Conservation (phyloP, 2,329 filamentous ascomycete species). For the Talaromyces sp. region DNA sequence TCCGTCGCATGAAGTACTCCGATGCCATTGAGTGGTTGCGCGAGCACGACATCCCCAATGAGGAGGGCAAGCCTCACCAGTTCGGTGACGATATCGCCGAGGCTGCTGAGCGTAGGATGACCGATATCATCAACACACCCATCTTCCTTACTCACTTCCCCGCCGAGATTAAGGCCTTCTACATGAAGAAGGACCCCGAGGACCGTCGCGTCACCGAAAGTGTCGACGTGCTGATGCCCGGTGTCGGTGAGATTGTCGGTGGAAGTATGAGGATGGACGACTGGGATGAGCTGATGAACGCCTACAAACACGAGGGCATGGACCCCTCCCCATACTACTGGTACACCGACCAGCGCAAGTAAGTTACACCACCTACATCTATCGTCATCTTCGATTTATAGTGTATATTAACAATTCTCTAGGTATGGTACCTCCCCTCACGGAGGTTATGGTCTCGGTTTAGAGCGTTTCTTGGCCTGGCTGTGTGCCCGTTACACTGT, state of each 20-base stretch:
- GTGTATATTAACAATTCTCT: slow-evolving; percentile 1
- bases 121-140: slow-evolving; percentile 90
- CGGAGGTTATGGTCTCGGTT: slow-evolving; percentile 88
- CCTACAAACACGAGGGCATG: slow-evolving; percentile 85
- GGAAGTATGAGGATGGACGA: slow-evolving; percentile 95
- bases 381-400: neutral
- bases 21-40: slow-evolving; percentile 94
- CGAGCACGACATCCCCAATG: slow-evolving; percentile 88
- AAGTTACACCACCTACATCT: slow-evolving; percentile 44
- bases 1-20: slow-evolving; percentile 90
- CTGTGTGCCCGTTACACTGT: slow-evolving; percentile 68
- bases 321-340: slow-evolving; percentile 88
- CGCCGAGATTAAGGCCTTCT: slow-evolving; percentile 96
- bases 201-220: slow-evolving; percentile 88
- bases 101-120: slow-evolving; percentile 95
- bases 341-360: slow-evolving; percentile 98
- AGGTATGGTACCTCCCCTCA: slow-evolving; percentile 91
- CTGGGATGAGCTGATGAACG: slow-evolving; percentile 84
- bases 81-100: slow-evolving; percentile 99
- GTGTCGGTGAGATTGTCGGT: slow-evolving; percentile 95
- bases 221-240: slow-evolving; percentile 86
- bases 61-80: slow-evolving; percentile 83
- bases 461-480: slow-evolving; percentile 78
- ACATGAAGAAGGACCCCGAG: slow-evolving; percentile 87
- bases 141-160: slow-evolving; percentile 98